Conservation (phyloP, 352 stramenopile species). For the Pythium coloratum region DNA sequence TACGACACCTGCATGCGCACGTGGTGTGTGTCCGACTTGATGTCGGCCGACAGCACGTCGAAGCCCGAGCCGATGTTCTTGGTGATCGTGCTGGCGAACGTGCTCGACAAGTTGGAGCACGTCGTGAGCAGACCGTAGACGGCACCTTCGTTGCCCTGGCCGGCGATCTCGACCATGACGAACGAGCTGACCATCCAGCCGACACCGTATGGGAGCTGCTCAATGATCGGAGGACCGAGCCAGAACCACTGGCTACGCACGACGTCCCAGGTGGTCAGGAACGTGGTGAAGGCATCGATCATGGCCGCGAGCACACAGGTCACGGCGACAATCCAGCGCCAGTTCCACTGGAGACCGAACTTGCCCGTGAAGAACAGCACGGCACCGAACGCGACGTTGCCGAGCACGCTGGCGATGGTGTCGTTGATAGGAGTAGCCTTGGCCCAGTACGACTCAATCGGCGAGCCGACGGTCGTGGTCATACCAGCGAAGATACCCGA, state of each 20-base stretch:
- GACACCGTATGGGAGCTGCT: conserved; percentile 23
- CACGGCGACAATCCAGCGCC: too few species aligned
- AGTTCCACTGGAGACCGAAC: too few species aligned
- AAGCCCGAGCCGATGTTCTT: conserved; percentile 23
- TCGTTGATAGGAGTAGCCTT: too few species aligned
- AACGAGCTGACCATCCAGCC: conserved; percentile 26
- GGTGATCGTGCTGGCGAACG: conserved; percentile 17
- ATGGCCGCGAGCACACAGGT: not conserved
- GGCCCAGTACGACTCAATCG: too few species aligned
- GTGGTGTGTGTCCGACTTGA: conserved; percentile 19
- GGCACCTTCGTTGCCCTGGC: conserved; percentile 26
- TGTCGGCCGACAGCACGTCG: conserved; percentile 11
- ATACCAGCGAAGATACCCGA: too few species aligned
- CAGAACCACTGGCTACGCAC: not conserved
- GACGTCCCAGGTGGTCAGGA: conserved; percentile 5
- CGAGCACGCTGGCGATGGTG: too few species aligned
- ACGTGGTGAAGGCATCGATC: conserved; percentile 20
- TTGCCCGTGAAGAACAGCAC: too few species aligned
- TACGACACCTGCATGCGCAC: conserved; percentile 20
- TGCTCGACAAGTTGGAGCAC: conserved; percentile 16
- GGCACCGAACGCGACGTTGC: too few species aligned
- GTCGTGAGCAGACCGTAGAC: conserved; percentile 26
- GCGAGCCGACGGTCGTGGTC: too few species aligned
- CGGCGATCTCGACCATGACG: conserved; percentile 27
- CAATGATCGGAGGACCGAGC: not conserved